A percentile compares a stretch with the other conserved stretches of the same genome.
Evolutionary conservation across 176 grass and related monocot genomes (phyloP).

Genomic region (Thalia dealbata): DNA sequence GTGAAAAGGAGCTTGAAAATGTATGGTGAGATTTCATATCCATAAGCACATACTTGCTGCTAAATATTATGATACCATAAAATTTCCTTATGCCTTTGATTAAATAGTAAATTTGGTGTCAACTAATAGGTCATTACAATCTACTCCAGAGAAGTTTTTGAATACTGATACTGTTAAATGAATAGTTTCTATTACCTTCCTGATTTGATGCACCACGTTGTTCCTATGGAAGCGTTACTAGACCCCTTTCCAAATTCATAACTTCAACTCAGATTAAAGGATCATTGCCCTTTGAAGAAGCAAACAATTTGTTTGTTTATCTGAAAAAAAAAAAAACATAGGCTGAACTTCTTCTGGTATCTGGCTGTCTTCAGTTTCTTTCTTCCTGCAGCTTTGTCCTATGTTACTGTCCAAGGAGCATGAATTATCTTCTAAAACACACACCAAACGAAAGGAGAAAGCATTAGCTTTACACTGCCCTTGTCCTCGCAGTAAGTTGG

Average conservation of each 20-base stretch:
- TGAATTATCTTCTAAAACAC: not conserved
- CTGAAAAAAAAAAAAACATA: not conserved
- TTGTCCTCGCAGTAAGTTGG: no score
- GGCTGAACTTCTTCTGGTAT: not conserved
- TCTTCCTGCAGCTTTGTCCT: not conserved
- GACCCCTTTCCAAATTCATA: not conserved
- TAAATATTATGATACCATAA: not conserved
- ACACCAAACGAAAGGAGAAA: no score
- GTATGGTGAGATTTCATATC: constrained; percentile 37
- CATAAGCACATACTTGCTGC: not conserved
- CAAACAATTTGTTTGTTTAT: not conserved
- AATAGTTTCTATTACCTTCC: not conserved
- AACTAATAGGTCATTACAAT: not conserved
- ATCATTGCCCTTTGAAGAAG: not conserved
- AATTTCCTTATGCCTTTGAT: not conserved
- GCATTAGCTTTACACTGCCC: no score
- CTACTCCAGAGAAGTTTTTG: not conserved
- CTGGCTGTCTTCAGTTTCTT: not conserved
- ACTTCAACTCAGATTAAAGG: not conserved
- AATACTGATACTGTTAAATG: not conserved
- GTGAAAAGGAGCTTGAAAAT: constrained; percentile 82
- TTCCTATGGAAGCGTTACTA: not conserved
- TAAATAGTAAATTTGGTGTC: not conserved
- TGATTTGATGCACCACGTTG: not conserved
- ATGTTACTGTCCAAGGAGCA: not conserved